Evolutionary conservation across 345 rosid genomes (phyloP).

Genomic region (Eutrema japonicum): DNA sequence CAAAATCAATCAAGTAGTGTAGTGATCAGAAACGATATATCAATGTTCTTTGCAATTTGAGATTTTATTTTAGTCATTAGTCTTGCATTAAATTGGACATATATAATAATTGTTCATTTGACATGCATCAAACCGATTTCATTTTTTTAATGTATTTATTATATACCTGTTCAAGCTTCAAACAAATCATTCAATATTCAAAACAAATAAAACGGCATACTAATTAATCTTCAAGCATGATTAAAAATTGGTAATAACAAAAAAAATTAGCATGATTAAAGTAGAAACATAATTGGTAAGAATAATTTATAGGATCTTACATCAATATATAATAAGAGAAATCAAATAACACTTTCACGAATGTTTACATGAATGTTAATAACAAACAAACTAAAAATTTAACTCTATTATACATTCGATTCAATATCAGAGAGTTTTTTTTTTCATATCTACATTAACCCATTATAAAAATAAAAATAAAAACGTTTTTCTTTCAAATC

Average conservation of each 20-base stretch:
- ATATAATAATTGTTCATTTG: background rate
- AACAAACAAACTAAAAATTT: background rate
- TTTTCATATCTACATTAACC: background rate
- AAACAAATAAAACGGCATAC: too few relatives aligned
- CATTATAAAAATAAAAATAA: too few relatives aligned
- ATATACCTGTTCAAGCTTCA: too few relatives aligned
- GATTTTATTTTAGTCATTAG: conserved; percentile 1
- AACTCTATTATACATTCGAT: background rate
- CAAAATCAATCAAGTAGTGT: background rate
- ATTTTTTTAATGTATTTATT: background rate
- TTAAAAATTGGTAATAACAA: background rate
- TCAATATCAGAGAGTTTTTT: background rate
- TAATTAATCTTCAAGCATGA: background rate
- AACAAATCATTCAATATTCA: too few relatives aligned
- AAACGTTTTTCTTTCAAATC: background rate
- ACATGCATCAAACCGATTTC: background rate
- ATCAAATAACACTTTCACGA: background rate
- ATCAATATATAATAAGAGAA: background rate
- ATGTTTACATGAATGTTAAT: background rate
- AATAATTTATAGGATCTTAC: background rate
- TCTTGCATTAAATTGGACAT: background rate
- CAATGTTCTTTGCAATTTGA: background rate
- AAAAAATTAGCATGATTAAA: background rate
- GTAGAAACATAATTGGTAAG: background rate
- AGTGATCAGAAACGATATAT: background rate